Evolutionary conservation across 257 asterid species (phyloP), one percentile per base, ranked within the genome.

Genomic region (Thymus mandschuricus): DNA sequence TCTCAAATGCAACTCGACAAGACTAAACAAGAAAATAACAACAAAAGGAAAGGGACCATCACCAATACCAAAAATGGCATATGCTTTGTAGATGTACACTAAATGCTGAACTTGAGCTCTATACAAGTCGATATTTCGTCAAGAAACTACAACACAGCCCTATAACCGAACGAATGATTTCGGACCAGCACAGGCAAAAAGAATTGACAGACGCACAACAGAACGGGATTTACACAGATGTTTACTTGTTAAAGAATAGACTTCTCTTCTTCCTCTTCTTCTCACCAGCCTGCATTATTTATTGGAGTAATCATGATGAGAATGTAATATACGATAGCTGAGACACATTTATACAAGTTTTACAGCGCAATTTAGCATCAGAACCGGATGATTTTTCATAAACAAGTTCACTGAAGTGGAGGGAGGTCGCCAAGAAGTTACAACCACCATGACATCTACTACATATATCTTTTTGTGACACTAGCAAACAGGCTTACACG

Each of bases 191-290:
- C 57, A 38, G 40, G 54, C 33, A 35, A 60, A 60, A 65, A 35
- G 0, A 43, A 15, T 2, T 11, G 70, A 12, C 29, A 59, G 28
- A 58, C 12, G 64, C 64, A 13, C 44, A 59, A 34, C 28, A 59
- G 27, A 34, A 69, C 31, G 57, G 65, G 45, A 49, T 63, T 68
- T 63, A 56, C 43, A 64, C n/a, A 57, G 30, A 73, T 46, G 54
- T 79, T 74, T 54, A 84, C 86, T 86, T 85, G 82, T 75, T 90
- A 81, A 88, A 92, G 75, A 92, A 92, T 50, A 90, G 65, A 40
- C 95, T 85, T 77, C 83, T 88, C 76, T 87, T 90, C 80, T 75
- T 90, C 45, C 85, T 92, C 88, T 81, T 92, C 84, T 86, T 92
- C 76, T 87, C 97, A 75, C 81, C 83, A 75, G 96, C 98, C 97